Evolutionary conservation across 148 eudicot species (phyloP).

Genomic region (Fagopyrum esculentum): DNA sequence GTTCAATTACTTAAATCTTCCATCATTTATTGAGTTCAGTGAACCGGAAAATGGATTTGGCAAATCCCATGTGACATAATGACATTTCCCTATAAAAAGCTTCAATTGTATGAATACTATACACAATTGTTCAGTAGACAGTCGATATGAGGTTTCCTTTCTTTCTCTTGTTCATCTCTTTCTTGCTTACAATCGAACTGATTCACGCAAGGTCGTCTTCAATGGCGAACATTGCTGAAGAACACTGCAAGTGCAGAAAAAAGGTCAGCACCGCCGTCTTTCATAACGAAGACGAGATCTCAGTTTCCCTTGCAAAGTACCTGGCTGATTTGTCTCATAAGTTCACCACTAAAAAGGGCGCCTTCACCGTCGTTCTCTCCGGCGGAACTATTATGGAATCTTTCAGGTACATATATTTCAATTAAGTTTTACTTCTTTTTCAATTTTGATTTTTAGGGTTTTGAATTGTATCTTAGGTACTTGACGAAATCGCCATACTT

Average conservation of each 20-base stretch:
- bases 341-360: slow-evolving; percentile 38
- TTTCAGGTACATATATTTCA: slow-evolving; percentile 32
- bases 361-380: slow-evolving; percentile 71
- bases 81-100: too few species aligned
- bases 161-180: too few species aligned
- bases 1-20: too few species aligned
- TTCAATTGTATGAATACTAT: too few species aligned
- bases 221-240: slow-evolving; percentile 24
- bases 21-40: too few species aligned
- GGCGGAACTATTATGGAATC: slow-evolving; percentile 76
- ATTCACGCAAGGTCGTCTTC: slow-evolving; percentile 8
- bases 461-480: slow-evolving; percentile 35
- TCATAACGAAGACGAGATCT: slow-evolving; percentile 45
- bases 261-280: slow-evolving; percentile 26
- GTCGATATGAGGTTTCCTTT: not conserved
- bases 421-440: not conserved
- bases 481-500: too few species aligned
- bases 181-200: too few species aligned
- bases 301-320: slow-evolving; percentile 49
- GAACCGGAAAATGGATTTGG: too few species aligned
- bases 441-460: not conserved
- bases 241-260: slow-evolving; percentile 16
- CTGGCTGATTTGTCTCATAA: slow-evolving; percentile 44
- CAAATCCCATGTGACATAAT: too few species aligned
- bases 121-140: too few species aligned